A percentile compares a stretch with the other conserved stretches of the same genome.
These are phyloP conservation scores for Ciborinia camelliae DNA, from an alignment of 2,329 filamentous ascomycete genomes.

Conservation along the genomic window DNA sequence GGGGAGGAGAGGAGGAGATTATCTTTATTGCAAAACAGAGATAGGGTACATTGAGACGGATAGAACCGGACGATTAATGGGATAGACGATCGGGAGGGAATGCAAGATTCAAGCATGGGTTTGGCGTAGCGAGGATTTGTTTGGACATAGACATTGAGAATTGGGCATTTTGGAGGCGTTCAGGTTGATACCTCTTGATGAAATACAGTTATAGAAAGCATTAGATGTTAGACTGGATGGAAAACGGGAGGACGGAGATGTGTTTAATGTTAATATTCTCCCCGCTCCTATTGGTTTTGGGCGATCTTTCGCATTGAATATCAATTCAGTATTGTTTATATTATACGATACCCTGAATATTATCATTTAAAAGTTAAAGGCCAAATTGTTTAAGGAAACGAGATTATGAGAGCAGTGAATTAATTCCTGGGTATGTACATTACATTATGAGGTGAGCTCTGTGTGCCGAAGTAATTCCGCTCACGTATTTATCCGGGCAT, in stretches of 20 bases:
- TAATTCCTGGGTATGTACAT: too few species aligned
- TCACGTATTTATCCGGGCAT: background rate
- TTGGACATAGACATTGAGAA: background rate
- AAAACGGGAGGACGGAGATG: background rate
- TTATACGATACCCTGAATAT: background rate
- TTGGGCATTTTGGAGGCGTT: background rate
- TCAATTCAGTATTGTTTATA: background rate
- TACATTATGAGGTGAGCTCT: background rate
- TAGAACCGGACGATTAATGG: background rate
- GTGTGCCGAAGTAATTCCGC: background rate
- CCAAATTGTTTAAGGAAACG: too few species aligned
- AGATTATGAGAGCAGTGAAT: background rate
- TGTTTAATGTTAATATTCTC: background rate
- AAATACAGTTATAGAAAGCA: constrained; percentile 5
- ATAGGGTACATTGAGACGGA: constrained; percentile 24
- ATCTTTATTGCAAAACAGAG: constrained; percentile 32
- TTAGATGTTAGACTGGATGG: background rate
- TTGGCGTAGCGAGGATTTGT: constrained; percentile 3
- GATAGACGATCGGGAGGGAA: background rate
- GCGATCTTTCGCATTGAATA: background rate
- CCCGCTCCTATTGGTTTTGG: background rate
- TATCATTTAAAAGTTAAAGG: background rate
- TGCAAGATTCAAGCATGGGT: background rate
- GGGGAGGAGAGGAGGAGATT: constrained; percentile 33
- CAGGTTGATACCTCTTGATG: constrained; percentile 12